Percentiles rank a stretch among this genome's conserved stretches.
Evolutionary conservation across 108 stramenopile species (phyloP).

Genomic region (Epipyxis sp.): DNA sequence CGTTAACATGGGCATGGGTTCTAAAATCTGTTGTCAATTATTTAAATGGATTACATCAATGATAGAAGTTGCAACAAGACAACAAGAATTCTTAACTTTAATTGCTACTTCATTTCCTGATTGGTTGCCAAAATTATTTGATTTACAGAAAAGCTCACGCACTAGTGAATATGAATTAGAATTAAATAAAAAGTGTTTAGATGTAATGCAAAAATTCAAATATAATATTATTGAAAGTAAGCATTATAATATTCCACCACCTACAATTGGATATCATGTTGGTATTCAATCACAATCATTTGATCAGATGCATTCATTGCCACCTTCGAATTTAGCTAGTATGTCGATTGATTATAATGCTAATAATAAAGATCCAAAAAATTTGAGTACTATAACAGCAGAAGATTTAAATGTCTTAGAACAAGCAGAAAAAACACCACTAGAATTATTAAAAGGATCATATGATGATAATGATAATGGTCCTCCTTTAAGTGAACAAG

Average conservation of each 20-base stretch:
- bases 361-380: too few relatives aligned
- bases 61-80: constrained; percentile 1
- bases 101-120: constrained; percentile 29
- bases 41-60: constrained; percentile 24
- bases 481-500: not conserved
- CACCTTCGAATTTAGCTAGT: too few relatives aligned
- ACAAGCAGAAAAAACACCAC: not conserved
- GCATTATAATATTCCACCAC: not conserved
- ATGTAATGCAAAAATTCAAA: too few relatives aligned
- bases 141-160: constrained; percentile 6
- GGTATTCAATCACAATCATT: not conserved
- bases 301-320: too few relatives aligned
- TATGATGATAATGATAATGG: too few relatives aligned
- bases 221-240: not conserved
- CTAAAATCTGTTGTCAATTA: constrained; percentile 7
- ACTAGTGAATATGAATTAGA: constrained; percentile 22
- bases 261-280: not conserved
- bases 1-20: constrained; percentile 1
- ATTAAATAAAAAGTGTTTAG: not conserved
- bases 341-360: too few relatives aligned
- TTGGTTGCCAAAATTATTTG: constrained; percentile 29
- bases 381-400: too few relatives aligned
- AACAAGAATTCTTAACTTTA: constrained; percentile 23
- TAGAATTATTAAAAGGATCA: too few relatives aligned
- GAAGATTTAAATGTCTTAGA: not conserved